Evolutionary conservation across 306 rosid genomes (phyloP), one percentile per base, ranked within the genome.

Genomic region (Lagenaria siceraria): DNA sequence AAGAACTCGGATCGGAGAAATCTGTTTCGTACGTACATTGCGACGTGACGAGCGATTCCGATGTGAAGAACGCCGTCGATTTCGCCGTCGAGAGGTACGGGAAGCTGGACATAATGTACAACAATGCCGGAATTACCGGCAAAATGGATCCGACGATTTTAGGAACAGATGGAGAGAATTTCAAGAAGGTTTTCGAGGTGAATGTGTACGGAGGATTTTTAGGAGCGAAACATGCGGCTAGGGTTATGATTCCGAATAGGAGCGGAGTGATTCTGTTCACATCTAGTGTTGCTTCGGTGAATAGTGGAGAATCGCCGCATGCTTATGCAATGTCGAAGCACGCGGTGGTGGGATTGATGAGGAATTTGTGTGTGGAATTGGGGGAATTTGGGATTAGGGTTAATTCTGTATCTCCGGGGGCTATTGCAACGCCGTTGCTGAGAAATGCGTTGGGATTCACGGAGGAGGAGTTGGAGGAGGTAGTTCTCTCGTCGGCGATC

Each of bases 221-320:
- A 81, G 93, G 92, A 0, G 91, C 91, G 60, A 90, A 90, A 81
- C 84, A 92, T 54, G 96, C 90, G 0, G 86, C 96, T 1, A 85
- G 80, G 69, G 77, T 84, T 8, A 92, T 92, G 97, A 63, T 87
- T 40, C 89, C 92, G 0, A 83, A 80, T 0, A 79, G 83, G 22
- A 85, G 51, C 10, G 97, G 96, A 0, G 82, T 81, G 9, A 89
- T 90, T 66, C 79, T 90, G 4, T 90, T 89, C 73, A 92, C 94
- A 0, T 21, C 98, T 0, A 90, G 98, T 22, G 72, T 81, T 10
- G 81, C 86, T 0, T 79, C 98, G 0, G 68, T 76, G 29, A 72
- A 52, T 1, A 71, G 79, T 0, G 98, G 91, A 0, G 82, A 76
- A 14, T 42, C 86, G 6, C 24, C 88, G 1, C 90, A 85, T 15